Conservation (phyloP, 495 filamentous ascomycete species). For the Lophiotrema nucula region DNA sequence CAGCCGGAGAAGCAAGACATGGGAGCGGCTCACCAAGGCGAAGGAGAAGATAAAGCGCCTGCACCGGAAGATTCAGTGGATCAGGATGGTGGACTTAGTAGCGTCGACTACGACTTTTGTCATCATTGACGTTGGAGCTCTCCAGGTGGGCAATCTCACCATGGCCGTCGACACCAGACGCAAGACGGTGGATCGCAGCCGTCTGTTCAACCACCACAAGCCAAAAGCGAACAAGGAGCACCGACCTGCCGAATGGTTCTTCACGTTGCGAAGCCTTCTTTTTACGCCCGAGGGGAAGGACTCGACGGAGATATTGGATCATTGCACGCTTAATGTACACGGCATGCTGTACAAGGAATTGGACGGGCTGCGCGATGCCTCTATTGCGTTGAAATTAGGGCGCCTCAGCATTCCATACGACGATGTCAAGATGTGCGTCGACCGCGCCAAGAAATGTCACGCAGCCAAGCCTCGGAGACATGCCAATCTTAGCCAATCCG, state of each 20-base stretch:
- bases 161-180: constrained; percentile 85
- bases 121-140: constrained; percentile 73
- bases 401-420: constrained; percentile 88
- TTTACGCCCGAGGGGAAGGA: constrained; percentile 84
- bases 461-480: constrained; percentile 36
- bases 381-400: constrained; percentile 86
- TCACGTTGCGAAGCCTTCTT: constrained; percentile 78
- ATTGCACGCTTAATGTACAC: constrained; percentile 83
- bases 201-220: constrained; percentile 82
- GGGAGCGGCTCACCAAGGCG: constrained; percentile 68
- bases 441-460: constrained; percentile 49
- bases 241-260: constrained; percentile 90
- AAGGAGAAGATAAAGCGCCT: constrained; percentile 84
- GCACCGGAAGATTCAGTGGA: constrained; percentile 83
- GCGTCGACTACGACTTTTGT: constrained; percentile 73
- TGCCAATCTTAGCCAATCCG: constrained; percentile 38
- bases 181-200: constrained; percentile 86
- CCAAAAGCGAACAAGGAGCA: constrained; percentile 63
- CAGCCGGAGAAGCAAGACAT: constrained; percentile 63
- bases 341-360: constrained; percentile 85
- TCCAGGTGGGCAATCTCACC: constrained; percentile 81
- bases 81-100: constrained; percentile 86
- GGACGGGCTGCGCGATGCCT: constrained; percentile 85
- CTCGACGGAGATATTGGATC: constrained; percentile 84
- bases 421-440: constrained; percentile 65